phyloP scores from a whole-genome alignment of 345 rosid species.

The Reutealis trisperma region DNA sequence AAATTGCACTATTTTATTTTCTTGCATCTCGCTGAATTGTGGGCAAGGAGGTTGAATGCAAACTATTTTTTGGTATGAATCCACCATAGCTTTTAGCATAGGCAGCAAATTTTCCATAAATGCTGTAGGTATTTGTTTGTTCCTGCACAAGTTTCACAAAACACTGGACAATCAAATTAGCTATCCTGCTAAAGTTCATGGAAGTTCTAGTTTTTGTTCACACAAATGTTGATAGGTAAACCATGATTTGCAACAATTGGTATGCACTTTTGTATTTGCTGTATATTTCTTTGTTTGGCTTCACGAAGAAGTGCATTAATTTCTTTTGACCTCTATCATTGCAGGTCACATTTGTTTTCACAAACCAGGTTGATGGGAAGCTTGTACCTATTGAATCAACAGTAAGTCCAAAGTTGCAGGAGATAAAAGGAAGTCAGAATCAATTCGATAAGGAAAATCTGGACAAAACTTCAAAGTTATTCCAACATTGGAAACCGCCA shows the following conservation, averaged over 20 bases:
- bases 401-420: slow-evolving; percentile 36
- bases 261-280: no score
- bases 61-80: neutral
- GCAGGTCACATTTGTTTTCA: slow-evolving; percentile 88
- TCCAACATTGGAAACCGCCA: slow-evolving; percentile 39
- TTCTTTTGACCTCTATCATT: neutral
- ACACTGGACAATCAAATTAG: no score
- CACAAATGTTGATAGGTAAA: no score
- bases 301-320: neutral
- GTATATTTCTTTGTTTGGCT: neutral
- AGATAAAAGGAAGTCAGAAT: slow-evolving; percentile 20
- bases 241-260: no score
- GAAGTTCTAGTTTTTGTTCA: no score
- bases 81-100: neutral
- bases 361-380: slow-evolving; percentile 93
- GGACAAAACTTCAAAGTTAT: slow-evolving; percentile 33
- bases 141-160: no score
- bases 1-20: neutral
- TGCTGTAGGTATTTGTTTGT: no score
- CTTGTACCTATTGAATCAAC: slow-evolving; percentile 77
- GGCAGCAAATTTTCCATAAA: neutral
- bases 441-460: slow-evolving; percentile 31
- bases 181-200: no score
- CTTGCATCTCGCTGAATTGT: neutral
- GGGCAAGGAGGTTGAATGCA: neutral